These are phyloP conservation scores for Penicillium polonicum DNA, from an alignment of 2,329 filamentous ascomycete genomes.

Conservation along the genomic window DNA sequence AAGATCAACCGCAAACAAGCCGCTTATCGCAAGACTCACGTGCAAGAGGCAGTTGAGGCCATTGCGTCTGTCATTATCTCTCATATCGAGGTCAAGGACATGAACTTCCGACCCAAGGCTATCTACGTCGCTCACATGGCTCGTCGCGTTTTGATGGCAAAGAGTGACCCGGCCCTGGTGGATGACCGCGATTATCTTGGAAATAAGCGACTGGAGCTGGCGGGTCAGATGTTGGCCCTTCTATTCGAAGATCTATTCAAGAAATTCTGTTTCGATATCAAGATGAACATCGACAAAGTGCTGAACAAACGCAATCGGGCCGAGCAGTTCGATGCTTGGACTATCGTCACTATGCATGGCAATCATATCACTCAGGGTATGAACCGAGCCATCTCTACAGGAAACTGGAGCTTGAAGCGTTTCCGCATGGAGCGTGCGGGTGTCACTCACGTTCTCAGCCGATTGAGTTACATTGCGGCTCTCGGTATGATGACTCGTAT, in stretches of 20 bases:
- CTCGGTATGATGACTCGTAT: constrained; percentile 99
- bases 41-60: constrained; percentile 89
- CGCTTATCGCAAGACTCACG: constrained; percentile 70
- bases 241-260: constrained; percentile 99
- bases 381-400: constrained; percentile 93
- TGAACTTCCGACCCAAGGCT: constrained; percentile 96
- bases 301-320: constrained; percentile 90
- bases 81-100: constrained; percentile 84
- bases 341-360: constrained; percentile 79
- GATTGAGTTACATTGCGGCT: constrained; percentile 92
- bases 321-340: constrained; percentile 80
- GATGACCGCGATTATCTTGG: constrained; percentile 98
- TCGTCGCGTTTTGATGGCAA: constrained; percentile 90
- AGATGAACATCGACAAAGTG: constrained; percentile 91
- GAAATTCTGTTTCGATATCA: constrained; percentile 84
- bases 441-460: constrained; percentile 92
- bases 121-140: constrained; percentile 97
- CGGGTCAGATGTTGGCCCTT: constrained; percentile 87
- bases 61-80: constrained; percentile 90
- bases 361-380: constrained; percentile 88
- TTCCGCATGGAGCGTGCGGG: constrained; percentile 98
- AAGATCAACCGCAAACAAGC: constrained; percentile 73
- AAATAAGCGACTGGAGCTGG: constrained; percentile 93
- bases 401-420: constrained; percentile 96
- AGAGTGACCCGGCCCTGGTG: constrained; percentile 82